Evolutionary conservation across 192 early-diverging fungal species (phyloP).

Genomic region (Kappamyces sp.): DNA sequence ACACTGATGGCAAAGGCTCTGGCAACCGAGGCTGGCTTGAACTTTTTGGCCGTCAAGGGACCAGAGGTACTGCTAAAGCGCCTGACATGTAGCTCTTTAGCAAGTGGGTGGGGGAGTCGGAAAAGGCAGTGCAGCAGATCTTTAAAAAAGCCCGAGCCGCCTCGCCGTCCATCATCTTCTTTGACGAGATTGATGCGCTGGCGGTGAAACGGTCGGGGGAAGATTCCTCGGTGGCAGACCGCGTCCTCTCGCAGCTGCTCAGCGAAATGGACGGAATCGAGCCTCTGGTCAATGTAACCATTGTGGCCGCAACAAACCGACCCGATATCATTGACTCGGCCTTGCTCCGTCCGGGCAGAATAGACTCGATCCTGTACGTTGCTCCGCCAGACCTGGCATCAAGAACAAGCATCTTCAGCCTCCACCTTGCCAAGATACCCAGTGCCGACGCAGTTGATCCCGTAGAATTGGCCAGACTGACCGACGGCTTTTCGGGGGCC

Average conservation of each 20-base stretch:
- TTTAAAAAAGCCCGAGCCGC: slow-evolving; percentile 92
- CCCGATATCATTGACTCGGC: slow-evolving; percentile 94
- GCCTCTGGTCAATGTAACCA: slow-evolving; percentile 88
- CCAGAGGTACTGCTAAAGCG: slow-evolving; percentile 68
- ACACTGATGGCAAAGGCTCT: slow-evolving; percentile 97
- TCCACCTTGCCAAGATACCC: slow-evolving; percentile 70
- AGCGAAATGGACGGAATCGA: slow-evolving; percentile 96
- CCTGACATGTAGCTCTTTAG: slow-evolving; percentile 68
- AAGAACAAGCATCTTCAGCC: slow-evolving; percentile 71
- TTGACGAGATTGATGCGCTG: slow-evolving; percentile 98
- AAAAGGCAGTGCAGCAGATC: slow-evolving; percentile 91
- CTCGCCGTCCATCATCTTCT: slow-evolving; percentile 93
- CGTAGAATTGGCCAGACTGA: slow-evolving; percentile 56
- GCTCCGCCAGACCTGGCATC: slow-evolving; percentile 77
- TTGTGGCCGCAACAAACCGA: slow-evolving; percentile 96
- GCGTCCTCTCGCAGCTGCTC: slow-evolving; percentile 91
- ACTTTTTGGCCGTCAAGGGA: slow-evolving; percentile 97
- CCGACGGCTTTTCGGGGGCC: slow-evolving; percentile 90
- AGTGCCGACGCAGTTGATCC: slow-evolving; percentile 63
- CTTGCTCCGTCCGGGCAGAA: slow-evolving; percentile 86
- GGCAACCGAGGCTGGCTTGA: slow-evolving; percentile 91
- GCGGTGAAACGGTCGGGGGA: slow-evolving; percentile 73
- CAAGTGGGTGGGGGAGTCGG: slow-evolving; percentile 99
- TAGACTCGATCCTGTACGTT: slow-evolving; percentile 93
- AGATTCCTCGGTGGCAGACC: slow-evolving; percentile 81